These are phyloP conservation scores for Chlamydomonas applanata DNA, from an alignment of 139 green algal species.

Conservation along the genomic window DNA sequence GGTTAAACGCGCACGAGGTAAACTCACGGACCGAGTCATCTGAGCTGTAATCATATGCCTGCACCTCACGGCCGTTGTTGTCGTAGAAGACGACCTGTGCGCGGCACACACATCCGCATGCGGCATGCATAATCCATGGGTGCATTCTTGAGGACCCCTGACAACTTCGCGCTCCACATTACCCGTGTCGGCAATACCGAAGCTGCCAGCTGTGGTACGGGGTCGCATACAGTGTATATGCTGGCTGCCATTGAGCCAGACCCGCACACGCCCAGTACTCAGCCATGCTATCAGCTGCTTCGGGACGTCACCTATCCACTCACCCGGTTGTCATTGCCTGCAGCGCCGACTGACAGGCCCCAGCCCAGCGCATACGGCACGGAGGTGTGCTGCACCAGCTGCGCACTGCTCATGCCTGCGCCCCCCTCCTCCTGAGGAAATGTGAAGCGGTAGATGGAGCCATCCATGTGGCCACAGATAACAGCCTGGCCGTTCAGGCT, in stretches of 20 bases:
- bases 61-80: conserved; percentile 44
- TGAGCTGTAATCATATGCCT: conserved; percentile 64
- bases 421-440: conserved; percentile 60
- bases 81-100: conserved; percentile 74
- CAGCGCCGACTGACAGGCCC: conserved; percentile 54
- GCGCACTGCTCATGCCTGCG: conserved; percentile 22
- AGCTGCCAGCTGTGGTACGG: too few species aligned
- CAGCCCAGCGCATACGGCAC: conserved; percentile 66
- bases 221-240: too few species aligned
- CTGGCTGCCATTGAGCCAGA: too few species aligned
- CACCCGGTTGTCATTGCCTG: conserved; percentile 67
- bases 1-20: conserved; percentile 58
- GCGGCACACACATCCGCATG: not conserved
- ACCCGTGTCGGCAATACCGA: too few species aligned
- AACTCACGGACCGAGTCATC: conserved; percentile 58
- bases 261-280: too few species aligned
- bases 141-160: too few species aligned
- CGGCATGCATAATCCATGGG: not conserved
- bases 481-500: conserved; percentile 59
- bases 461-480: conserved; percentile 69
- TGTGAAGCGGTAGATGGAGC: conserved; percentile 67
- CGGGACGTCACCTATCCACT: too few species aligned
- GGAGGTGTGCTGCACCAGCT: conserved; percentile 62
- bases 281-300: too few species aligned
- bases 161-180: too few species aligned